Conservation (phyloP, 2,329 filamentous ascomycete genomes). For the Myriosclerotinia curreyana region DNA sequence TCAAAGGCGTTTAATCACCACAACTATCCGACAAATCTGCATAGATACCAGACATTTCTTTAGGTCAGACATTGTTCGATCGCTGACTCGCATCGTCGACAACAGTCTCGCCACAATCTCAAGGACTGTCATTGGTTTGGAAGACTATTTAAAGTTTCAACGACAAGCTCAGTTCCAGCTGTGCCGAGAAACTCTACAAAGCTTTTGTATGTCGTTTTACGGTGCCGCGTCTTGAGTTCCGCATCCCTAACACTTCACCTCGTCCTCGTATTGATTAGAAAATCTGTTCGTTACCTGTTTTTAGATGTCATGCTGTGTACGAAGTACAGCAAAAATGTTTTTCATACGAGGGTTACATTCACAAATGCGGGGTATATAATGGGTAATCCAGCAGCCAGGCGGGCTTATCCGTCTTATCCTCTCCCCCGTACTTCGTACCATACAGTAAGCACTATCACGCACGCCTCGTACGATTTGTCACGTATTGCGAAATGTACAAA, state of each 20-base stretch:
- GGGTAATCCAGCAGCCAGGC: neutral
- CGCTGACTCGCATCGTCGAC: neutral
- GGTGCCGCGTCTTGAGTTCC: too few relatives aligned
- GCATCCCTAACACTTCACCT: neutral
- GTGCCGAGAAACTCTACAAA: too few relatives aligned
- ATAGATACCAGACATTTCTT: neutral
- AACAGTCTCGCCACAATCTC: too few relatives aligned
- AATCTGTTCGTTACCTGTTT: neutral
- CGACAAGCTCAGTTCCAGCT: too few relatives aligned
- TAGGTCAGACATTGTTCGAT: neutral
- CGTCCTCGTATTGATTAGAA: neutral
- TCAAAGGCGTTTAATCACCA: neutral
- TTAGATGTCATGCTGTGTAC: neutral
- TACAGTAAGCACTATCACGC: too few relatives aligned
- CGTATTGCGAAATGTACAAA: too few relatives aligned
- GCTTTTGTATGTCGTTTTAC: too few relatives aligned
- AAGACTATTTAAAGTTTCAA: too few relatives aligned
- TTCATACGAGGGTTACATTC: constrained; percentile 10
- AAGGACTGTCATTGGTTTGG: too few relatives aligned
- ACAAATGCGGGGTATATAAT: constrained; percentile 1
- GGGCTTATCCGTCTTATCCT: neutral
- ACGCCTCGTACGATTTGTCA: neutral
- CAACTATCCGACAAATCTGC: neutral
- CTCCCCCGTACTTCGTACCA: too few relatives aligned
- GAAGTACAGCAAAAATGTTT: neutral